Conservation (phyloP, 176 grass and related monocot species). For the Aechmea fasciata region DNA sequence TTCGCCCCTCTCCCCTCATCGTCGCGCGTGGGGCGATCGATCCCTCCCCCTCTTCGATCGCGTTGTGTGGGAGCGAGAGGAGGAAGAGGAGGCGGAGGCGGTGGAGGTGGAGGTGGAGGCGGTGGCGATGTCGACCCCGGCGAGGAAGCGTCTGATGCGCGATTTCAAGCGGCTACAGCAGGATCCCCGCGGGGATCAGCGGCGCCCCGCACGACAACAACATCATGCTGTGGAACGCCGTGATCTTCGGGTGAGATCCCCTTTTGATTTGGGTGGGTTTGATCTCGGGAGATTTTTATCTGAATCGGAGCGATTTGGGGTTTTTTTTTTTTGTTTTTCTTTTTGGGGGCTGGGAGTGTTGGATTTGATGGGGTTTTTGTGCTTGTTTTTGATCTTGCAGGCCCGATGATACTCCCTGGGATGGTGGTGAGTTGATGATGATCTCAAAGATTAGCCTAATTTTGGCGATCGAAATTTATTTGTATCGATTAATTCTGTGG, state of each 20-base stretch:
- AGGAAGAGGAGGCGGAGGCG: no score
- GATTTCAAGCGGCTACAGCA: conserved; percentile 49
- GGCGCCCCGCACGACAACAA: conserved; percentile 43
- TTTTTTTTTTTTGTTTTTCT: background rate
- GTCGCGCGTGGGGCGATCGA: no score
- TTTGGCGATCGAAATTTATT: background rate
- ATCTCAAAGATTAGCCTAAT: background rate
- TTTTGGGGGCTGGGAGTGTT: background rate
- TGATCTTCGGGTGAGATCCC: conserved; percentile 34
- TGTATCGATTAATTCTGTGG: background rate
- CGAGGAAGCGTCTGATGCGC: conserved; percentile 47
- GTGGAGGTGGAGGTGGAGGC: no score
- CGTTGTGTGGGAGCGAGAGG: no score
- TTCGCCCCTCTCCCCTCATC: no score
- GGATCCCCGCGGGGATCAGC: conserved; percentile 41
- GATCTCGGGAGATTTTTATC: background rate
- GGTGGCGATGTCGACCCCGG: conserved; percentile 33
- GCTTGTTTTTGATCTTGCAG: conserved; percentile 26
- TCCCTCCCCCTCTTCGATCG: no score
- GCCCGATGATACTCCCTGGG: conserved; percentile 52
- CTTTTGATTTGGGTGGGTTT: background rate
- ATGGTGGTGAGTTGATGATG: conserved; percentile 37
- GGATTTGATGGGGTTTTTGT: background rate
- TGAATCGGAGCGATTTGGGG: no score
- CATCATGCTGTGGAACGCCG: conserved; percentile 43